Base-by-base conservation (phyloP, 371 early-diverging fungal genomes). In the Mucor sp. region DNA sequence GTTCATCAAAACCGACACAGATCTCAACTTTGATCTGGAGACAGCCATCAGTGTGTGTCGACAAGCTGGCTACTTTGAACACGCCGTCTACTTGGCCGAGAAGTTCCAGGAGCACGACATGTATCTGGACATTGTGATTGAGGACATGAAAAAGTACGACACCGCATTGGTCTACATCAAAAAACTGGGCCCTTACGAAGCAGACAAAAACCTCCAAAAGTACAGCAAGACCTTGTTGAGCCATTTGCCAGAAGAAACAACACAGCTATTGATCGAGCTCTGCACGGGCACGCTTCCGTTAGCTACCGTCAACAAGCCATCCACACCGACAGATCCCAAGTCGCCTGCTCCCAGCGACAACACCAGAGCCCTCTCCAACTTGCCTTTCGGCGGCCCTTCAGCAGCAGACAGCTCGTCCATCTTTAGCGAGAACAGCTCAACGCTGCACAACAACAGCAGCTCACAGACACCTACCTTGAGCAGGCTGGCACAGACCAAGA, bases 31-130 rank as follows among this genome's bases (percentile, higher is more conserved):
- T 79, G 98, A 98, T 69, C 83, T 95, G 15, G 95, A 96, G 67
- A 96, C 95, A 0, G 98, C 96, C 30, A 95, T 97, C 58, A 86
- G 87, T 44, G 97, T 97, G 6, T 95, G 97, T 71, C 85, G 95
- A n/a, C 91, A 91, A 67, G 95, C 94, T 7, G 94, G 95, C 0
- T 96, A 94, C 74, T 89, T 85, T 68, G 89, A 93, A 17, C 96
- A 95, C 65, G 97, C 97, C 12, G 85, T 95, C 6, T 91, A 90
- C 65, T 74, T 98, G 37, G 94, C 97, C 1, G 87, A 91, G 67
- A 90, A 89, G 70, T 95, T 90, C 70, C 79, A 87, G 12, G 89
- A 92, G 65, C 91, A 94, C 67, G 93, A 92, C 37, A 77, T 90
- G 91, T 95, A 87, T 61, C 70, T 82, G 66, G 86, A 79, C 78